phyloP scores from a whole-genome alignment of 257 asterid species.

The Fraxinus anomala region DNA sequence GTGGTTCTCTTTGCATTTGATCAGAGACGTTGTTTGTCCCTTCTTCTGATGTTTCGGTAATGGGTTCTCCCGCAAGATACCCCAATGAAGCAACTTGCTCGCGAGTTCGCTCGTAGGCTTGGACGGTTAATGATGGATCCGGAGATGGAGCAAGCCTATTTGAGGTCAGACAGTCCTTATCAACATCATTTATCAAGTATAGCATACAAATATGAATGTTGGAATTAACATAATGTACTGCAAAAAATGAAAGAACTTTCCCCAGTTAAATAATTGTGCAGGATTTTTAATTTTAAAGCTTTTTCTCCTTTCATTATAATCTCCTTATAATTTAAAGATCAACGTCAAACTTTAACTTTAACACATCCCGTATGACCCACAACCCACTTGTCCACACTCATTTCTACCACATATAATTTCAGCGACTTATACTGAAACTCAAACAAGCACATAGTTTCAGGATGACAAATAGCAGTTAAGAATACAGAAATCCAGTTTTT shows the following conservation, averaged over 20 bases:
- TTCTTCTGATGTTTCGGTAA: slow-evolving; percentile 32
- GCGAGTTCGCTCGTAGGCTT: slow-evolving; percentile 83
- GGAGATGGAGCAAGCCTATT: slow-evolving; percentile 84
- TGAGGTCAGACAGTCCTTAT: slow-evolving; percentile 13
- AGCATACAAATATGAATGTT: neutral
- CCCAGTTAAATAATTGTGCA: slow-evolving; percentile 6
- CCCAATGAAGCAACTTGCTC: slow-evolving; percentile 84
- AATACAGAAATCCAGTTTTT: neutral
- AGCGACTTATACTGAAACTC: too few relatives aligned
- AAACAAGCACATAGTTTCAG: neutral
- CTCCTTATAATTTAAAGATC: too few relatives aligned
- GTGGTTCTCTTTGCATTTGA: slow-evolving; percentile 57
- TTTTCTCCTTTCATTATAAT: too few relatives aligned
- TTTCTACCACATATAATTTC: too few relatives aligned
- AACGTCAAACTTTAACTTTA: too few relatives aligned
- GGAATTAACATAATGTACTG: neutral
- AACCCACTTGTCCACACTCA: too few relatives aligned
- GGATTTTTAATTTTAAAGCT: neutral
- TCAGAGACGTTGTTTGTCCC: slow-evolving; percentile 32
- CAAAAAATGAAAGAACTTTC: neutral
- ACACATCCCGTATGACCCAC: too few relatives aligned
- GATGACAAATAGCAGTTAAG: neutral
- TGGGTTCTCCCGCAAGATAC: slow-evolving; percentile 55
- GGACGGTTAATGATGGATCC: slow-evolving; percentile 75
- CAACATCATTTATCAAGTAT: neutral